Evolutionary conservation across 768 basidiomycete genomes (phyloP).

Genomic region (Floccularia luteovirens): DNA sequence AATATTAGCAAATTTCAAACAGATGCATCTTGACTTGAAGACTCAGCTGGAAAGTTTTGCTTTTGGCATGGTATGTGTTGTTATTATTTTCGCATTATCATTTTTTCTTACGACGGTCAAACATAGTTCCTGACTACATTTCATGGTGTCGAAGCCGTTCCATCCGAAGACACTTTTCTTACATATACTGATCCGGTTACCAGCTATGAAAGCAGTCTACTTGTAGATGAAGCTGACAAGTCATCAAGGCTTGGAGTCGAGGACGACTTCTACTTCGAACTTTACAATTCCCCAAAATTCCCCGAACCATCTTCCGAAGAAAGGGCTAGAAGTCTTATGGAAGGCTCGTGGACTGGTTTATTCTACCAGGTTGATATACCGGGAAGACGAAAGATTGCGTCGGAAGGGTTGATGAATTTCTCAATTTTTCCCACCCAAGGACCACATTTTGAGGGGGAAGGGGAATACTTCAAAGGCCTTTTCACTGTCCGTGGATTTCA

Average conservation of each 20-base stretch:
- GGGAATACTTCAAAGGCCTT: no score
- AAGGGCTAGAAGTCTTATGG: no score
- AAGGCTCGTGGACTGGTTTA: no score
- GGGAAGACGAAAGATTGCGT: no score
- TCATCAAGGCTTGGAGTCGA: conserved; percentile 4
- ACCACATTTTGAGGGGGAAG: no score
- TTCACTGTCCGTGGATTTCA: no score
- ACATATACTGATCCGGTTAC: conserved; percentile 18
- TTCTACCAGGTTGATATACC: no score
- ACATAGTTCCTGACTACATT: conserved; percentile 23
- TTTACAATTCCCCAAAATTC: no score
- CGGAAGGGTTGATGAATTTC: no score
- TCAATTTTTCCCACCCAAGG: no score
- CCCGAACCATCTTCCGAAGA: no score
- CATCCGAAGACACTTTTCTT: conserved; percentile 20
- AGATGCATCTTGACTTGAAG: conserved; percentile 24
- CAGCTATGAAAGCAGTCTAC: conserved; percentile 7
- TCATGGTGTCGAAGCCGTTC: conserved; percentile 21
- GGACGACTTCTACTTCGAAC: no score
- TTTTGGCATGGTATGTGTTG: conserved; percentile 23
- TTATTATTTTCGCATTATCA: neutral
- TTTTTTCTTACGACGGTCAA: neutral
- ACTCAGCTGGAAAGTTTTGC: conserved; percentile 25
- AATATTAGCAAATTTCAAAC: conserved; percentile 28
- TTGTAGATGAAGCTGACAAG: conserved; percentile 10